Evolutionary conservation across 1,139 yeast species (phyloP), one percentile per base, ranked within the genome.

Genomic region (Saccharomyces pastorianus): DNA sequence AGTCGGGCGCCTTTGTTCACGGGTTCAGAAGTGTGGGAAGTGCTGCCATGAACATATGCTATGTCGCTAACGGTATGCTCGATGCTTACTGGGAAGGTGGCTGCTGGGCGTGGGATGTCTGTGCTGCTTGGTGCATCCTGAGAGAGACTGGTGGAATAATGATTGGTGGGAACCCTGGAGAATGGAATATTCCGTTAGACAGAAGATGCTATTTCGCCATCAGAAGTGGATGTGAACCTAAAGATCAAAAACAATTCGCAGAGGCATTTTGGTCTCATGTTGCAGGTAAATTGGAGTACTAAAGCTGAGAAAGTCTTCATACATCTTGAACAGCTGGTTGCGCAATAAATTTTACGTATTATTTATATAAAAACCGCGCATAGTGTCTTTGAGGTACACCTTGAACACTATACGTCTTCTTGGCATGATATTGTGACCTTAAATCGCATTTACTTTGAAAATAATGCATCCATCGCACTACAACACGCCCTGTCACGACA

Each of bases 51-150:
- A 80, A 80, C 61, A 66, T 80, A 31, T 75, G 81, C 47, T 74
- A 76, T 46, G 80, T 78, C 5, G 84, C 85, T 0, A 71, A 78
- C 2, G 85, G 85, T 2, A 71, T 71, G 53, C 58, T 80, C 46
- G 85, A 81, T 61, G 73, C 79, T 13, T 81, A 81, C 66, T 81
- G 85, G 83, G 84, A 80, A 67, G 84, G 84, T 51, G 84, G 85
- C 20, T 79, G 83, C 63, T 80, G 76, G 65, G 79, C 81, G 13
- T 81, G 85, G 85, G 85, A 81, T 61, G 84, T 81, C 1, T 80
- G 84, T 64, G 85, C 85, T 11, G 83, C 84, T 32, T 80, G 83
- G 83, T 73, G 81, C 54, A 78, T 81, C 54, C 62, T 81, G 13
- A 69, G 73, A 49, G 85, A 81, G 60, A 76, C 83, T 6, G 85